These are phyloP conservation scores for Erythrophleum ivorense DNA, from an alignment of 331 rosid species.

Conservation along the genomic window DNA sequence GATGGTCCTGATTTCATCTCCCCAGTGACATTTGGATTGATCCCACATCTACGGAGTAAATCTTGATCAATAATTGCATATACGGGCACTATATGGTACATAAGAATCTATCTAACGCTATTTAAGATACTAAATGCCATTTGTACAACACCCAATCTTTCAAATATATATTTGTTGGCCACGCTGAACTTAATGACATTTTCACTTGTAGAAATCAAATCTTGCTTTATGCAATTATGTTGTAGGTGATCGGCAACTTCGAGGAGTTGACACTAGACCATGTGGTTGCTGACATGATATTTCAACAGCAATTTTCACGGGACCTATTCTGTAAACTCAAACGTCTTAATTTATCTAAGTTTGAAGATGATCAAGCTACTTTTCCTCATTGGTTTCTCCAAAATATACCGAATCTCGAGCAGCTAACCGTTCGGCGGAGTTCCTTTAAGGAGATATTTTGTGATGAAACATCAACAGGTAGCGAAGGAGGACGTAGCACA, in stretches of 20 bases:
- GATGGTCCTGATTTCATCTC: too few relatives aligned
- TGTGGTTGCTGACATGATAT: not conserved
- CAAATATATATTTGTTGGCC: too few relatives aligned
- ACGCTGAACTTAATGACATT: too few relatives aligned
- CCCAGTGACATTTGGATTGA: too few relatives aligned
- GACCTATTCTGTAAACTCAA: not conserved
- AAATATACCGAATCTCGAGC: not conserved
- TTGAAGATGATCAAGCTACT: not conserved
- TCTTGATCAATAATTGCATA: too few relatives aligned
- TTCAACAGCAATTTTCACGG: not conserved
- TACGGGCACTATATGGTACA: too few relatives aligned
- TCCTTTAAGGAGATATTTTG: not conserved
- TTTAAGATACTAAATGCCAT: too few relatives aligned
- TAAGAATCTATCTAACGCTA: too few relatives aligned
- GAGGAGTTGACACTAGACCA: not conserved
- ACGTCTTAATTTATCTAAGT: not conserved
- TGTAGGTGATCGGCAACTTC: not conserved
- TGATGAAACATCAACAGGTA: not conserved
- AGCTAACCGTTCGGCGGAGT: not conserved
- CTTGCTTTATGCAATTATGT: too few relatives aligned
- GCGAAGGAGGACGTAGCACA: not conserved
- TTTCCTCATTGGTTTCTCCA: constrained; percentile 9
- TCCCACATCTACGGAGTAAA: too few relatives aligned
- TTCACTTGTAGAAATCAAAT: too few relatives aligned
- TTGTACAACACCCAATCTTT: too few relatives aligned